A percentile compares a stretch with the other conserved stretches of the same genome.
Conservation (phyloP, 2,329 filamentous ascomycete species). For the Pseudocercospora crystallina region DNA sequence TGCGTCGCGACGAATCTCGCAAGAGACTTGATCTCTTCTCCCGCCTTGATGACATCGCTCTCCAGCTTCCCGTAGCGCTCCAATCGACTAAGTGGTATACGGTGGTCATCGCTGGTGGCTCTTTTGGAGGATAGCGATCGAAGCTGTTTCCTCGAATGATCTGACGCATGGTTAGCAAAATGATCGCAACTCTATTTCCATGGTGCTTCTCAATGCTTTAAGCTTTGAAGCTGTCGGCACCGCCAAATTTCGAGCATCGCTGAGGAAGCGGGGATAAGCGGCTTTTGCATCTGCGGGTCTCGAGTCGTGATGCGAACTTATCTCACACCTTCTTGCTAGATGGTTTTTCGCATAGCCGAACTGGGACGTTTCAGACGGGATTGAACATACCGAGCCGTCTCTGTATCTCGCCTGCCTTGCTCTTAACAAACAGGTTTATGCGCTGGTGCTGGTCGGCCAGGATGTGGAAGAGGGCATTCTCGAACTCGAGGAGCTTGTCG, state of each 20-base stretch:
- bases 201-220: no score
- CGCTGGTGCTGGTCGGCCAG: constrained; percentile 74
- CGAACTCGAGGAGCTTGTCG: constrained; percentile 59
- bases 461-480: constrained; percentile 69
- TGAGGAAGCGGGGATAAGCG: not conserved
- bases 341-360: no score
- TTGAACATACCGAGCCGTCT: constrained; percentile 62
- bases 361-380: not conserved
- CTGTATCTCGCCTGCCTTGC: constrained; percentile 76
- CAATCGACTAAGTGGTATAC: constrained; percentile 46
- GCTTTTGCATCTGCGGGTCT: not conserved
- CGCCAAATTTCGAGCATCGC: no score
- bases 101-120: constrained; percentile 22
- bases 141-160: constrained; percentile 32
- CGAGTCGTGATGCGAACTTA: no score
- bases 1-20: constrained; percentile 73
- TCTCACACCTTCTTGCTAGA: no score
- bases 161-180: constrained; percentile 14
- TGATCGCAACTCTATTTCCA: no score
- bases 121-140: constrained; percentile 26
- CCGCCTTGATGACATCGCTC: constrained; percentile 56
- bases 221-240: no score
- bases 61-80: constrained; percentile 53
- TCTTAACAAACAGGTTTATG: constrained; percentile 73
- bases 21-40: constrained; percentile 69